A percentile compares a stretch with the other conserved stretches of the same genome.
Evolutionary conservation across 2,329 filamentous ascomycete species (phyloP).

Genomic region (Ceratocystis cubensis): DNA sequence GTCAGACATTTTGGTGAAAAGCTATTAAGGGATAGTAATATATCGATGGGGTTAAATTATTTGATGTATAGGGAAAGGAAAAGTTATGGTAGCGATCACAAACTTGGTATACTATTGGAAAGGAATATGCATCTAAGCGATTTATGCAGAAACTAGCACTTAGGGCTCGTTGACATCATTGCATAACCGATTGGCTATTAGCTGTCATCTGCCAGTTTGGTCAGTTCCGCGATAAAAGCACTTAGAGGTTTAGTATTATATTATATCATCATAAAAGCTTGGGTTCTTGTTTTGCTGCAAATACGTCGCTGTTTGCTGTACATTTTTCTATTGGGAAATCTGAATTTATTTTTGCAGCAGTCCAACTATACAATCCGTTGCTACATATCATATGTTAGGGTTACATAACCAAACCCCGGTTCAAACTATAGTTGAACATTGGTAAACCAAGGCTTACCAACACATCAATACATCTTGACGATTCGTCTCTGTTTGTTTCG

Average conservation of each 20-base stretch:
- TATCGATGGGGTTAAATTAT: not conserved
- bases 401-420: not conserved
- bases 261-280: too few species aligned
- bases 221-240: too few species aligned
- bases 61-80: not conserved
- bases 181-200: too few species aligned
- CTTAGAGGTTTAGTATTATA: too few species aligned
- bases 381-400: not conserved
- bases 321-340: too few species aligned
- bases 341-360: too few species aligned
- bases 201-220: too few species aligned
- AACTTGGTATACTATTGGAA: not conserved
- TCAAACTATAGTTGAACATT: not conserved
- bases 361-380: too few species aligned
- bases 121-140: not conserved
- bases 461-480: not conserved
- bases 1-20: conserved; percentile 27
- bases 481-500: not conserved
- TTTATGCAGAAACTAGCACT: not conserved
- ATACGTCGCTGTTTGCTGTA: too few species aligned
- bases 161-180: not conserved
- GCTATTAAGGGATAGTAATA: not conserved
- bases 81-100: not conserved
- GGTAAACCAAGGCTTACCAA: not conserved
- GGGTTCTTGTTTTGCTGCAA: too few species aligned